A percentile compares a stretch with the other conserved stretches of the same genome.
These are phyloP conservation scores for Barnettozyma californica DNA, from an alignment of 805 yeast genomes.

Conservation along the genomic window DNA sequence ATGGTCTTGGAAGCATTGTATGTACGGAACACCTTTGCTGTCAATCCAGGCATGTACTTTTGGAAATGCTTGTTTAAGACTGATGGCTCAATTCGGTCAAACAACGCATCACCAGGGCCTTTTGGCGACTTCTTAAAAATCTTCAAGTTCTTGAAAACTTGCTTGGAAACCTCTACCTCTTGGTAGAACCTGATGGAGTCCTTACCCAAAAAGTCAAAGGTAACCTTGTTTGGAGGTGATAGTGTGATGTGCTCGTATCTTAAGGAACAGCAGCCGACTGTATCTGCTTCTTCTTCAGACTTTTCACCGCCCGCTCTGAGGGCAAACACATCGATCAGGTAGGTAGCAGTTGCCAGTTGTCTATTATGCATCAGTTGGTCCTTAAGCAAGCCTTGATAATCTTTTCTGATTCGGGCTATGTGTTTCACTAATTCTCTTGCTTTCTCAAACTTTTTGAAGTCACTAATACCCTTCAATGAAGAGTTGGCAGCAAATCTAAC, in stretches of 20 bases:
- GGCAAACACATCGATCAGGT: conserved; percentile 87
- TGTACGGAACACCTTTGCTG: conserved; percentile 97
- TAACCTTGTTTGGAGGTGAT: conserved; percentile 78
- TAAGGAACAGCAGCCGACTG: conserved; percentile 95
- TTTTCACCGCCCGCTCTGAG: conserved; percentile 98
- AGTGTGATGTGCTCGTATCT: conserved; percentile 85
- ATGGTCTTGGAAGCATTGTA: conserved; percentile 93
- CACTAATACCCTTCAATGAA: conserved; percentile 85
- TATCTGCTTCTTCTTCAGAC: conserved; percentile 95
- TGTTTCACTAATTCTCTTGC: conserved; percentile 79
- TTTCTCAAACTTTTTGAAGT: conserved; percentile 86
- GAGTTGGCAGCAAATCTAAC: conserved; percentile 90
- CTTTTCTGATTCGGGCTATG: conserved; percentile 67
- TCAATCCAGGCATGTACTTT: conserved; percentile 84
- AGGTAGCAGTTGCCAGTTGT: conserved; percentile 91
- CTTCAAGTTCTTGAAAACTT: conserved; percentile 82
- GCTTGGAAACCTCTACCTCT: conserved; percentile 88
- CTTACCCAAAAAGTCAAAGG: conserved; percentile 92
- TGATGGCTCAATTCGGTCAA: conserved; percentile 84
- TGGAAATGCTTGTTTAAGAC: conserved; percentile 82
- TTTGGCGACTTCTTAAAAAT: conserved; percentile 88
- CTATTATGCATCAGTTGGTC: conserved; percentile 77
- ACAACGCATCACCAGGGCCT: conserved; percentile 85
- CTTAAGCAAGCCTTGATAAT: conserved; percentile 65
- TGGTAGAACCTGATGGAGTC: conserved; percentile 90